phyloP scores from a whole-genome alignment of 2,329 filamentous ascomycete species.

The Huntiella savannae region DNA sequence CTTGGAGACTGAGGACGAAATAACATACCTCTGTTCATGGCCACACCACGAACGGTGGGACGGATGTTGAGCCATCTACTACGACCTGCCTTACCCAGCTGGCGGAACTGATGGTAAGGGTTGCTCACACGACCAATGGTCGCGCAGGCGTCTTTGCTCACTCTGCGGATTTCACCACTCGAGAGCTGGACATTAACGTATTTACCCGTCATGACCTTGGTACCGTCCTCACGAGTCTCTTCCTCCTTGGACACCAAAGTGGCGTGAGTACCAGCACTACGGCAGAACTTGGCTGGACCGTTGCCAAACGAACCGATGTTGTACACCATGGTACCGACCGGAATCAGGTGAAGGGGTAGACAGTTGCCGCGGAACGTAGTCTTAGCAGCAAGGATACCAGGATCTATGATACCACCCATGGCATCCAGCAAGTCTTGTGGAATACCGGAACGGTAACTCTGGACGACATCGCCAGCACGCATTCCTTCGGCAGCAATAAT shows the following conservation, averaged over 20 bases:
- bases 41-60: conserved; percentile 88
- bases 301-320: conserved; percentile 64
- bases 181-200: conserved; percentile 74
- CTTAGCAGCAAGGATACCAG: conserved; percentile 85
- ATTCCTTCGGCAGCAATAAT: conserved; percentile 92
- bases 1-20: background rate
- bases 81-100: conserved; percentile 87
- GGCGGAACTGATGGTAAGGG: conserved; percentile 70
- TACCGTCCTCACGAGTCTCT: conserved; percentile 40
- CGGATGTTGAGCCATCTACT: conserved; percentile 86
- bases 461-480: conserved; percentile 73
- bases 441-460: conserved; percentile 82
- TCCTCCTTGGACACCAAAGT: conserved; percentile 81
- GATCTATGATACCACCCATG: conserved; percentile 87
- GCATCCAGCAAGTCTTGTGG: conserved; percentile 68
- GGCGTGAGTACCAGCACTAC: conserved; percentile 83
- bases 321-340: conserved; percentile 80
- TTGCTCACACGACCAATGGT: conserved; percentile 94
- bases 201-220: conserved; percentile 45
- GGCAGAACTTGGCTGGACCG: conserved; percentile 72
- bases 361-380: conserved; percentile 93
- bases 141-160: conserved; percentile 81
- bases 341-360: conserved; percentile 86
- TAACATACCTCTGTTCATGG: conserved; percentile 78
- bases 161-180: conserved; percentile 78